phyloP scores from a whole-genome alignment of 202 grass and related monocot species.

The Eragrostis tef region DNA sequence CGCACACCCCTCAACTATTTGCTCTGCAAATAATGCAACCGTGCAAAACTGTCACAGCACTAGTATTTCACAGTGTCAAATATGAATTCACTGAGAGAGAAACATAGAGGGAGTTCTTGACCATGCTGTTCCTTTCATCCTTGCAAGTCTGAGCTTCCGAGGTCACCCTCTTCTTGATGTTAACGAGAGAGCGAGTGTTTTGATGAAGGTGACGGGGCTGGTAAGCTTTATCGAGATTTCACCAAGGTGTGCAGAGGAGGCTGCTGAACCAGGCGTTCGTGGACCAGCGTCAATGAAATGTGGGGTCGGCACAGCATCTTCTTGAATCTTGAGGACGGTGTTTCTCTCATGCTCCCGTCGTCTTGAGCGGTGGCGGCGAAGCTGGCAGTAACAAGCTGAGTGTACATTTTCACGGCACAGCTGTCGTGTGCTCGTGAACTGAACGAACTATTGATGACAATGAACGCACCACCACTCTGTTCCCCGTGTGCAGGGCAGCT shows the following conservation, averaged over 20 bases:
- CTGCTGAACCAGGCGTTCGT: slow-evolving; percentile 2
- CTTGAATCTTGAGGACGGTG: neutral
- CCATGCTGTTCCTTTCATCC: slow-evolving; percentile 10
- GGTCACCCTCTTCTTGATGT: neutral
- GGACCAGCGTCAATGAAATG: neutral
- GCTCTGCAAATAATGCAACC: neutral
- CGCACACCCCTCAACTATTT: slow-evolving; percentile 37
- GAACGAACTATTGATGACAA: no score
- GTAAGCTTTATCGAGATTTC: no score
- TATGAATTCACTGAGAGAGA: no score
- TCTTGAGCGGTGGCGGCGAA: no score
- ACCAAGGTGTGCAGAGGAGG: no score
- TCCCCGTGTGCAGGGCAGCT: neutral
- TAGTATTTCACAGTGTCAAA: no score
- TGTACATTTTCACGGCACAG: no score
- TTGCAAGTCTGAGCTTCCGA: no score
- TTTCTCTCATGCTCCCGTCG: neutral
- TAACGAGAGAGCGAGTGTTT: neutral
- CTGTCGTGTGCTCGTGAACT: no score
- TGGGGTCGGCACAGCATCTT: neutral
- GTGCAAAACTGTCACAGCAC: no score
- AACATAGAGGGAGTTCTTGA: neutral
- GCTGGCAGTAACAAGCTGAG: no score
- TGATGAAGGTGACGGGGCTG: neutral
- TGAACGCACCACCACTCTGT: no score